Evolutionary conservation across 73 alveolate genomes (phyloP).

Genomic region (Tetrahymena elliotti): DNA sequence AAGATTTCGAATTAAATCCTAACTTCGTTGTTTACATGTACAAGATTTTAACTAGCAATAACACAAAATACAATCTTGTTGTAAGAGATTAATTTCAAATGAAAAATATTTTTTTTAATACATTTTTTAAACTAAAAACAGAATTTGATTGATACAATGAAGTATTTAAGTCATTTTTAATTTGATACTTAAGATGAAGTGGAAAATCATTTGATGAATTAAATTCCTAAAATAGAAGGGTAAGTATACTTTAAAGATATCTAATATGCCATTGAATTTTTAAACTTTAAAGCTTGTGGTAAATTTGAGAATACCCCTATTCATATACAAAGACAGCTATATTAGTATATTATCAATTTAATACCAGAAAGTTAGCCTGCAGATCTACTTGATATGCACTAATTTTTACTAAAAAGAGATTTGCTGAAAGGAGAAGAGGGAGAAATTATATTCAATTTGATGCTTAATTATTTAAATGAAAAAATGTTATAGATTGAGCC

Average conservation of each 20-base stretch:
- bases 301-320: background rate
- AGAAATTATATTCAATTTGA: background rate
- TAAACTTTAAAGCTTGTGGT: background rate
- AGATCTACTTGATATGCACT: background rate
- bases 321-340: background rate
- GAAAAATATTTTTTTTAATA: no score
- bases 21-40: slow-evolving; percentile 12
- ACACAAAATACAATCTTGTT: slow-evolving; percentile 4
- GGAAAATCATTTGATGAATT: background rate
- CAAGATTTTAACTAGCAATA: slow-evolving; percentile 2
- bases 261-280: background rate
- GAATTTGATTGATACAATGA: background rate
- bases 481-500: background rate
- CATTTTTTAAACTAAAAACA: no score
- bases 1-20: slow-evolving; percentile 36
- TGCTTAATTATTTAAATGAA: background rate
- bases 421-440: background rate
- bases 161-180: background rate
- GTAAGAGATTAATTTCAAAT: background rate
- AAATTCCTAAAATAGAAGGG: slow-evolving; percentile 2
- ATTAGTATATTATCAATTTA: background rate
- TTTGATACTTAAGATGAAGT: slow-evolving; percentile 8
- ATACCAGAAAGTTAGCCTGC: background rate
- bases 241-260: slow-evolving; percentile 7
- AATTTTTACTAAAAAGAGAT: background rate